Percentiles rank a stretch among this genome's conserved stretches.
Conservation (phyloP, 176 grass and related monocot genomes). For the Phoenix roebelenii region DNA sequence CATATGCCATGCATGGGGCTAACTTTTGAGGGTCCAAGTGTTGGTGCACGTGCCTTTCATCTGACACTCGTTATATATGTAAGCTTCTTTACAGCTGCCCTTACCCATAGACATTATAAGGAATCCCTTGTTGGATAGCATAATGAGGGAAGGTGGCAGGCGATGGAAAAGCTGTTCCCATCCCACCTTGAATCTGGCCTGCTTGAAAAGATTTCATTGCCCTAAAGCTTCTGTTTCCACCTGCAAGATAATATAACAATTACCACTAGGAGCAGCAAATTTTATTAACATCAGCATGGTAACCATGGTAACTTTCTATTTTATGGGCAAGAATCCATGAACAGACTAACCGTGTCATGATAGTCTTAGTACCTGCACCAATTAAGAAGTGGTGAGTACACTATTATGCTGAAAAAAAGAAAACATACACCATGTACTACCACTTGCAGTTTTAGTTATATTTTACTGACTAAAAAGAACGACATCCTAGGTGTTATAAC, state of each 20-base stretch:
- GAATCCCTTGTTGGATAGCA: slow-evolving; percentile 18
- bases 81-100: not conserved
- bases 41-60: no score
- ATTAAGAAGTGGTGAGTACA: not conserved
- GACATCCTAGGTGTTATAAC: not conserved
- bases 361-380: no score
- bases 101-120: slow-evolving; percentile 23
- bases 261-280: no score
- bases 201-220: slow-evolving; percentile 20
- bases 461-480: not conserved
- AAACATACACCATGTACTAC: not conserved
- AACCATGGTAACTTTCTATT: no score
- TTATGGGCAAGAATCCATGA: no score
- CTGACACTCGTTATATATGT: not conserved
- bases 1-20: no score
- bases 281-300: no score
- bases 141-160: slow-evolving; percentile 14
- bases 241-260: slow-evolving; percentile 1
- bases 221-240: slow-evolving; percentile 16
- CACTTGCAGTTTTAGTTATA: not conserved
- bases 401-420: not conserved
- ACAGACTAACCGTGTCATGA: no score
- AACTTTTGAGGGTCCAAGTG: no score
- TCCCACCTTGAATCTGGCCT: slow-evolving; percentile 6
- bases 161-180: slow-evolving; percentile 14